Percentiles rank a stretch among this genome's conserved stretches.
These are phyloP conservation scores for Elasticomyces elasticus DNA, from an alignment of 495 filamentous ascomycete genomes.

Conservation along the genomic window DNA sequence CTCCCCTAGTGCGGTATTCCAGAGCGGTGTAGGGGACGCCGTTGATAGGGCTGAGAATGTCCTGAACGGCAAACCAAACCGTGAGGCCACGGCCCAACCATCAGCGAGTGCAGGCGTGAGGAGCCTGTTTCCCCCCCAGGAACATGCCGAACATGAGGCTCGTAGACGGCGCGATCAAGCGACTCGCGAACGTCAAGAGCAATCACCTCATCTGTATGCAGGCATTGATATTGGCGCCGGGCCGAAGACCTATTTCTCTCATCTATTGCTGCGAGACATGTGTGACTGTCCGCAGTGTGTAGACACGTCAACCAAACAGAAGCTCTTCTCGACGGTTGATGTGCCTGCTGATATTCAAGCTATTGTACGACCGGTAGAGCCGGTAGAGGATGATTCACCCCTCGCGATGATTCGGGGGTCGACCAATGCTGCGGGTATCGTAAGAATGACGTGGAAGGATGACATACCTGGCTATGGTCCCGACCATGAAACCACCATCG, in stretches of 20 bases:
- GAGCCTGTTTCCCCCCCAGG: too few relatives aligned
- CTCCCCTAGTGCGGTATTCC: too few relatives aligned
- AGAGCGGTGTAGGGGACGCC: too few relatives aligned
- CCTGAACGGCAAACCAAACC: too few relatives aligned
- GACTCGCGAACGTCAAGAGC: too few relatives aligned
- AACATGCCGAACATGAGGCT: too few relatives aligned
- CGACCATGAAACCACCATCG: slow-evolving; percentile 43
- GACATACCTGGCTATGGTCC: slow-evolving; percentile 42
- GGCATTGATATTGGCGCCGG: neutral
- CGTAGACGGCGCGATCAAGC: too few relatives aligned
- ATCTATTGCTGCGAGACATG: slow-evolving; percentile 60
- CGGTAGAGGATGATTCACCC: neutral
- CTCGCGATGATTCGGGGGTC: neutral
- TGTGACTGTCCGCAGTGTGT: slow-evolving; percentile 66
- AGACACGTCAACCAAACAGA: slow-evolving; percentile 70
- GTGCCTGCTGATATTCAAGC: slow-evolving; percentile 49
- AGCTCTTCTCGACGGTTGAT: slow-evolving; percentile 64
- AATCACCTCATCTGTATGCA: too few relatives aligned
- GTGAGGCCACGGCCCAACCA: too few relatives aligned
- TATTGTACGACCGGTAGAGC: slow-evolving; percentile 15
- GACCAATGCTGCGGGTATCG: neutral
- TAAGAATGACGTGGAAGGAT: slow-evolving; percentile 43
- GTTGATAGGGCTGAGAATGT: too few relatives aligned
- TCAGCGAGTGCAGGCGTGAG: too few relatives aligned
- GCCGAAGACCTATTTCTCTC: slow-evolving; percentile 1